phyloP scores from a whole-genome alignment of 257 asterid species.

The Nicotiana attenuata region DNA sequence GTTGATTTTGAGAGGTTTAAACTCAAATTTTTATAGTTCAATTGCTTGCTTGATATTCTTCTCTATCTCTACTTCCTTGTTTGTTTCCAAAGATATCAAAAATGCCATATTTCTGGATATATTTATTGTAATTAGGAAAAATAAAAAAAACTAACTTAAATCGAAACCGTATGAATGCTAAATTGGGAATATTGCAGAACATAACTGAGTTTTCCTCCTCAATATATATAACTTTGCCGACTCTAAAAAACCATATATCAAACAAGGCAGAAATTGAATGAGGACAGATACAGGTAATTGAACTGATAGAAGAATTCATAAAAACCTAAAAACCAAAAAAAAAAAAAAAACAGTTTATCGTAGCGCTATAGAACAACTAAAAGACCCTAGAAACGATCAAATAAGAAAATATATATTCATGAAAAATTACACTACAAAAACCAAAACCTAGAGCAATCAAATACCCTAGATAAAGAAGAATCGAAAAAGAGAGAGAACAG shows the following conservation, averaged over 20 bases:
- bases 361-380: background rate
- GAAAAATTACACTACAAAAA: background rate
- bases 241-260: background rate
- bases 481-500: background rate
- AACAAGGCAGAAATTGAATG: background rate
- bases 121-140: too few species aligned
- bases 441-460: background rate
- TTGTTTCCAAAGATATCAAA: background rate
- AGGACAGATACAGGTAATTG: background rate
- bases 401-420: background rate
- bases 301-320: background rate
- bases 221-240: background rate
- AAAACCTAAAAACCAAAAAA: background rate
- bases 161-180: background rate
- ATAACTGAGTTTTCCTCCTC: background rate
- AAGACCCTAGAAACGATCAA: background rate
- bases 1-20: background rate
- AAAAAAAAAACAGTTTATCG: background rate
- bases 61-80: background rate
- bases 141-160: too few species aligned
- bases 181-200: background rate
- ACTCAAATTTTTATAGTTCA: background rate
- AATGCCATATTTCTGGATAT: background rate
- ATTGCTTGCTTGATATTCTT: background rate
- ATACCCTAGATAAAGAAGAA: background rate